Conservation (phyloP, 176 grass and related monocot genomes). For the maize (Zea mays) region DNA sequence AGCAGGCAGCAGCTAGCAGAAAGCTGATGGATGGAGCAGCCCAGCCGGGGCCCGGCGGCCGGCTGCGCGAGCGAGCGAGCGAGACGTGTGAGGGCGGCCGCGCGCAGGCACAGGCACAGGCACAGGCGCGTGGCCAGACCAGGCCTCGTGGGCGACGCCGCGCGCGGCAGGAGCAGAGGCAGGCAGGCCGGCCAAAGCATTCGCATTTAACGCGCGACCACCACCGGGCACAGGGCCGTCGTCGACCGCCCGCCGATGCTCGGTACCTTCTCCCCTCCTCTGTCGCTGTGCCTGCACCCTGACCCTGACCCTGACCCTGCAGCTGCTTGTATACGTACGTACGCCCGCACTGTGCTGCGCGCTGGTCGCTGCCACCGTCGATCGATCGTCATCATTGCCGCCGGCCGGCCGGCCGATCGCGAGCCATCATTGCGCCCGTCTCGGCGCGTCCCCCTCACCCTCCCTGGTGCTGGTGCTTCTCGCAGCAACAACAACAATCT, state of each 20-base stretch:
- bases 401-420: not conserved
- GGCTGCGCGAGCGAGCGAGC: not conserved
- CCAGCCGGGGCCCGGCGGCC: not conserved
- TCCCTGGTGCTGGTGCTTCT: not conserved
- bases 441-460: not conserved
- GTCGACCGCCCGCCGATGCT: not conserved
- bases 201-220: slow-evolving; percentile 42
- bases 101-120: not conserved
- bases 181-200: slow-evolving; percentile 15
- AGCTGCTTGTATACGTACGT: not conserved
- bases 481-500: not conserved
- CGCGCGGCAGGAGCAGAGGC: slow-evolving; percentile 13
- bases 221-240: slow-evolving; percentile 3
- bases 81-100: slow-evolving; percentile 11
- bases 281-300: not conserved
- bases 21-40: not conserved
- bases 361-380: slow-evolving; percentile 27
- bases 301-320: not conserved
- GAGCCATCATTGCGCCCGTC: not conserved
- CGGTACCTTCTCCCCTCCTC: not conserved
- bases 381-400: slow-evolving; percentile 45
- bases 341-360: not conserved
- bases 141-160: slow-evolving; percentile 45
- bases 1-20: too few species aligned
- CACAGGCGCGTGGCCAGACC: not conserved